Conservation (phyloP, 2,329 filamentous ascomycete genomes). For the Cordyceps javanica region DNA sequence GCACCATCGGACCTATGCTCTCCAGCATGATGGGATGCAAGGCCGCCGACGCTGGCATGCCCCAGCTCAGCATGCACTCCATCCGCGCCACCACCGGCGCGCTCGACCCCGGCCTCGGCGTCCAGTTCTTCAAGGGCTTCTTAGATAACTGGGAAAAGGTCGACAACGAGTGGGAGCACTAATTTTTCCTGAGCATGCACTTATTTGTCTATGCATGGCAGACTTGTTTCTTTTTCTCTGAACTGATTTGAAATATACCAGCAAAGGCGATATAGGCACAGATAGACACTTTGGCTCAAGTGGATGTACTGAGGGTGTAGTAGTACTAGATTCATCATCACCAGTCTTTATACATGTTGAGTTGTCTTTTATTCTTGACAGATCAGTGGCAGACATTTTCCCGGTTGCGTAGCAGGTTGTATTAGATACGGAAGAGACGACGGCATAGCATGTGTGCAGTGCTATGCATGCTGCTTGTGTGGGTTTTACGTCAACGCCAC, state of each 20-base stretch:
- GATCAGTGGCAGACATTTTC: background rate
- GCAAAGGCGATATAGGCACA: background rate
- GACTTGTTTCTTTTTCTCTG: background rate
- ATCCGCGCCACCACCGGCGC: slow-evolving; percentile 83
- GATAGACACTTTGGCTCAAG: background rate
- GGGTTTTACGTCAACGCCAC: too few relatives aligned
- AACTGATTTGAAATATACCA: slow-evolving; percentile 2
- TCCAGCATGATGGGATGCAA: slow-evolving; percentile 74
- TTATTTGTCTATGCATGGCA: too few relatives aligned
- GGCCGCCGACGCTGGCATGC: slow-evolving; percentile 80
- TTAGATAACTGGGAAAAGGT: slow-evolving; percentile 80
- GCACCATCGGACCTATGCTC: slow-evolving; percentile 91
- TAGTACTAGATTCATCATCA: background rate
- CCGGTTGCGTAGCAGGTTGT: too few relatives aligned
- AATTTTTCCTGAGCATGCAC: background rate
- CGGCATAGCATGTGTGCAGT: too few relatives aligned
- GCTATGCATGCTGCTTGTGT: too few relatives aligned
- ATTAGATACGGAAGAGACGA: background rate
- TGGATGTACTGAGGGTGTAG: background rate
- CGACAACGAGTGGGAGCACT: slow-evolving; percentile 66
- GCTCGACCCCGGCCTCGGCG: slow-evolving; percentile 80
- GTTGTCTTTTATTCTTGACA: background rate
- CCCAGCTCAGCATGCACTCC: slow-evolving; percentile 91
- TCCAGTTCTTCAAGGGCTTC: slow-evolving; percentile 84
- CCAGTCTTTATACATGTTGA: background rate